Percentiles rank a stretch among this genome's conserved stretches.
phyloP scores from a whole-genome alignment of 495 filamentous ascomycete species.

The Trypethelium eluteriae region DNA sequence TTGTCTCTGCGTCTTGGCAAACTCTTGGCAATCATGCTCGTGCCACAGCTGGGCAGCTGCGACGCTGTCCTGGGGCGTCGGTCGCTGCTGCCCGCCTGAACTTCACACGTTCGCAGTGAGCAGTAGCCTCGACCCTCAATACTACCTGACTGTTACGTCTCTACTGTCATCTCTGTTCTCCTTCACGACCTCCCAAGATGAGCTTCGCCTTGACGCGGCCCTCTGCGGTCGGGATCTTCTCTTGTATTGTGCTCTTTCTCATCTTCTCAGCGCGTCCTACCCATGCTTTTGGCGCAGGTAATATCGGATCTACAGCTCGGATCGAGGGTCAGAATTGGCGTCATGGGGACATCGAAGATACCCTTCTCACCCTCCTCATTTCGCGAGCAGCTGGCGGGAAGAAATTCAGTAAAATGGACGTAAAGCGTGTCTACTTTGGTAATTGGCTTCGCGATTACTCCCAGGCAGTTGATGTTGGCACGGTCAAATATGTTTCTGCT shows the following conservation, averaged over 20 bases:
- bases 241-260: conserved; percentile 26
- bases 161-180: background rate
- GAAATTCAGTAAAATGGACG: conserved; percentile 80
- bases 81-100: background rate
- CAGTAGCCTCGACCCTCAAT: background rate
- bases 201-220: background rate
- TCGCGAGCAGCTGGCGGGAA: conserved; percentile 60
- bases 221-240: background rate
- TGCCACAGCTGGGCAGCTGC: background rate
- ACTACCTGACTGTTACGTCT: no score
- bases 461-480: conserved; percentile 73
- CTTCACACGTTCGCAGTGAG: background rate
- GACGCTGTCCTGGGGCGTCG: background rate
- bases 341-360: conserved; percentile 94
- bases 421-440: conserved; percentile 76
- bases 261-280: conserved; percentile 55
- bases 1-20: background rate
- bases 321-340: conserved; percentile 86
- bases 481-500: conserved; percentile 77
- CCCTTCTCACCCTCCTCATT: conserved; percentile 66
- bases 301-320: conserved; percentile 65
- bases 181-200: background rate
- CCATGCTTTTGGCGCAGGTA: conserved; percentile 79
- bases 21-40: background rate
- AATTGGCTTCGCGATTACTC: conserved; percentile 71